Base-by-base conservation (phyloP, 129 eudicot species). In the Rutidosis leptorrhynchoides region DNA sequence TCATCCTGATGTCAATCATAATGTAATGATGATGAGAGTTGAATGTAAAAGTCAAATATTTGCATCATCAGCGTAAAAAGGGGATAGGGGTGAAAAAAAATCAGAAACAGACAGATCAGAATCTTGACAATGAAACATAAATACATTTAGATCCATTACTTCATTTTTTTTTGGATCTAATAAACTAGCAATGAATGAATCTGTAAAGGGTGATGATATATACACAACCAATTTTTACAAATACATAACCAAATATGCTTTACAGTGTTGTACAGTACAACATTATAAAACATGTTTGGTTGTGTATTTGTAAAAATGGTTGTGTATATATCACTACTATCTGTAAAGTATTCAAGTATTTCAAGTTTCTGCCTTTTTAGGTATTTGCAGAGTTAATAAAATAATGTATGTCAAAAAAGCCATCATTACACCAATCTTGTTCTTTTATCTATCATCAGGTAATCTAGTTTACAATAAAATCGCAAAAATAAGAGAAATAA, bases 1-100 rank as follows among this genome's bases (percentile, higher is more conserved):
- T 68, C 74, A 68, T 60, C 26, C 67, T 75, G 40, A 26, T 59
- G 29, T n/a, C 70, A 75, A 75, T 75, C 46, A 75, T 68, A 75
- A 59, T 62, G 74, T 75, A 75, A 75, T 75, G 74, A 75, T 75
- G 79, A 75, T 59, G 20, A 74, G 23, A 25, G 42, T 68, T 67
- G 69, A 60, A 75, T 49, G 33, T 37, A 24, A 67, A 73, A 68
- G 74, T 68, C 74, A 75, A 74, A 68, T 24, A 68, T 59, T 29
- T 66, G 67, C 68, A 74, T 65, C 52, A 74, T 74, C 71, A 74
- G 64, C 20, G 43, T 67, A 60, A 58, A 40, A 74, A 75, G 64
- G 21, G 51, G 15, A 14, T 30, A 8, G 62, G 15, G 72, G 61
- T 67, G 30, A 52, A 29, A 32, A 49, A 20, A 48, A 65, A 20